A percentile compares a stretch with the other conserved stretches of the same genome.
Evolutionary conservation across 768 basidiomycete genomes (phyloP).

Genomic region (Mycena indigotica): DNA sequence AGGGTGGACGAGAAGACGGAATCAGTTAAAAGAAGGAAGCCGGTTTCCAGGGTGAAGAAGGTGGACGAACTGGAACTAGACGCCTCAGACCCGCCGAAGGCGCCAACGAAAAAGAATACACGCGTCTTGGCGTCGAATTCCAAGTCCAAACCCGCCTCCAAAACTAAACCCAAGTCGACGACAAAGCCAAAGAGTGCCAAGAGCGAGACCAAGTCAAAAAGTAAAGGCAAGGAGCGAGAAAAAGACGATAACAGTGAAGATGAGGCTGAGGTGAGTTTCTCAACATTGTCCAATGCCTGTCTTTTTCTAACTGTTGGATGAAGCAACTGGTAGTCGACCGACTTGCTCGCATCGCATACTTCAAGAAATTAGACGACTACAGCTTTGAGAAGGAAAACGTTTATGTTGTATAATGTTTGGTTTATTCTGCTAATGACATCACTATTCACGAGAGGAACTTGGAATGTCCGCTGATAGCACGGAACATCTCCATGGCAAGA

Average conservation of each 20-base stretch:
- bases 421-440: not conserved
- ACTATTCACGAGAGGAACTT: conserved; percentile 9
- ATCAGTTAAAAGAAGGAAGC: conserved; percentile 10
- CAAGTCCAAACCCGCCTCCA: not conserved
- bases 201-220: conserved; percentile 8
- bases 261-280: conserved; percentile 14
- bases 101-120: conserved; percentile 1
- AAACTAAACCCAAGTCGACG: conserved; percentile 1
- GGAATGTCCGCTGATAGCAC: conserved; percentile 12
- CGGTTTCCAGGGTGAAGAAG: conserved; percentile 14
- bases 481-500: conserved; percentile 20
- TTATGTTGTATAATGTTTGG: conserved; percentile 49
- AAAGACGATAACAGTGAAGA: conserved; percentile 10
- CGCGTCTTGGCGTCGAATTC: not conserved
- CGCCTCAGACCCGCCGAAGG: not conserved
- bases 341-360: conserved; percentile 55
- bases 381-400: conserved; percentile 60
- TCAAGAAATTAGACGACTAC: conserved; percentile 53
- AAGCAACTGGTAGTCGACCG: conserved; percentile 44
- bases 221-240: conserved; percentile 14
- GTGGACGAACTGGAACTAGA: conserved; percentile 15
- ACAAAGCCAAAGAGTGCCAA: conserved; percentile 17
- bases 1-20: not conserved
- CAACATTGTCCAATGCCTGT: too few species aligned
- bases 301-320: too few species aligned